Percentiles rank a stretch among this genome's conserved stretches.
phyloP scores from a whole-genome alignment of 169 alveolate species.

The Plasmodium gonderi region DNA sequence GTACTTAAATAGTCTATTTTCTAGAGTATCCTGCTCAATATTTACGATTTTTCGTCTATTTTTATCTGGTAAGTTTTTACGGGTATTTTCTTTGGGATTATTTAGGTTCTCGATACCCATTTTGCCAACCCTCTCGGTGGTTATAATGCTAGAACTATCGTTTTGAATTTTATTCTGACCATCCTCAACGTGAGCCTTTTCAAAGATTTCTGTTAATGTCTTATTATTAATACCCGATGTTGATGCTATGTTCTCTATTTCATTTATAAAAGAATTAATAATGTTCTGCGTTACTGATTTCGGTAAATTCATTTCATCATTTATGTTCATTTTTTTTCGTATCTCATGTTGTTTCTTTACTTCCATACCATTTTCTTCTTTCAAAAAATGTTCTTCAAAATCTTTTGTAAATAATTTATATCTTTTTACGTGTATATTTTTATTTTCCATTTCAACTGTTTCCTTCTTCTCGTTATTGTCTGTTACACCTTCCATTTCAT shows the following conservation, averaged over 20 bases:
- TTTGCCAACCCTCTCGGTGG: background rate
- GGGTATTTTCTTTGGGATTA: conserved; percentile 4
- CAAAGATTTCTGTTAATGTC: background rate
- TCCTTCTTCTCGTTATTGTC: conserved; percentile 17
- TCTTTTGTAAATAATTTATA: conserved; percentile 75
- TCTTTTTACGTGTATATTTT: conserved; percentile 15
- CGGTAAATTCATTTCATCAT: background rate
- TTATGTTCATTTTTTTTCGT: conserved; percentile 4
- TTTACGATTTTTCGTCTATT: background rate
- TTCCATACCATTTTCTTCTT: conserved; percentile 50
- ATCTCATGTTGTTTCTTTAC: conserved; percentile 17
- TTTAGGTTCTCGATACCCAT: too few species aligned
- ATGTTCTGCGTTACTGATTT: conserved; percentile 42
- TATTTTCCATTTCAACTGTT: conserved; percentile 10
- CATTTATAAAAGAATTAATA: conserved; percentile 28
- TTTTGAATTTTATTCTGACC: background rate
- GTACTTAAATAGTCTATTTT: conserved; percentile 72
- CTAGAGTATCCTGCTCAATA: conserved; percentile 60
- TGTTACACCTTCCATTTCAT: background rate
- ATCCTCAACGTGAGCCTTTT: conserved; percentile 4
- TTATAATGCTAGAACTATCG: background rate
- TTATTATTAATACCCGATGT: background rate
- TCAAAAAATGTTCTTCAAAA: conserved; percentile 67
- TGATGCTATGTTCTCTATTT: conserved; percentile 45
- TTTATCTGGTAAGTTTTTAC: conserved; percentile 35